Base-by-base conservation (phyloP, 768 basidiomycete genomes). In the Mycena albidolilacea region DNA sequence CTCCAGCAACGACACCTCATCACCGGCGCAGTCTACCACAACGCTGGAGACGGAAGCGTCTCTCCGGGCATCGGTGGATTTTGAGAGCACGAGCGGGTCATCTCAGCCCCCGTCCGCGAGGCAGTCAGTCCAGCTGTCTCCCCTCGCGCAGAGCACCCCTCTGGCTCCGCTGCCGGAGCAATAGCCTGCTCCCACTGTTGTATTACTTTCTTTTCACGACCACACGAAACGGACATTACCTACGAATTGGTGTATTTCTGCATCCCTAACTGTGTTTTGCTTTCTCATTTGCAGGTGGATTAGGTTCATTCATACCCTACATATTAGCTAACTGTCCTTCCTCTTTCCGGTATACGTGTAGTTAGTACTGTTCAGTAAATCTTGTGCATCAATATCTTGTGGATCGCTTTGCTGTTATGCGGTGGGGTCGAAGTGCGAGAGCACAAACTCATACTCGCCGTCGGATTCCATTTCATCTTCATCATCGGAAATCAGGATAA, bases 11-110 rank as follows among this genome's bases (percentile, higher is more conserved):
- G 17, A 41, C 38, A 71, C 75, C 19, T 70, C 75, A 43, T 76
- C 75, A 21, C 75, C 75, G 2, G 69, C 61, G 19, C 44, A n/a
- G 41, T 76, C 75, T 8, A 73, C 75, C 8, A 67, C 61, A 21
- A 76, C 75, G 46, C 43, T 76, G 15, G 75, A 76, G 44, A 73
- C 75, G 6, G 75, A 76, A 17, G 23, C 64, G 14, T 75, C 75
- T 2, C 64, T 64, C 21, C 71, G 65, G 46, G 72, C 65, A 12
- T 75, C 74, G 17, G 0, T 75, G 4, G 74, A 75, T 61, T 61
- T 72, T 15, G 75, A 70, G 30, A 76, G 71, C 50, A 38, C 17
- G 5, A 73, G 75, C 55, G 75, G 73, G 62, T 46, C 54, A 8
- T 73, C 74, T 50, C 70, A 61, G 38, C 71, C 71, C 15, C 61